These are phyloP conservation scores for Xerocomellus dryophilus DNA, from an alignment of 768 basidiomycete genomes.

Conservation along the genomic window DNA sequence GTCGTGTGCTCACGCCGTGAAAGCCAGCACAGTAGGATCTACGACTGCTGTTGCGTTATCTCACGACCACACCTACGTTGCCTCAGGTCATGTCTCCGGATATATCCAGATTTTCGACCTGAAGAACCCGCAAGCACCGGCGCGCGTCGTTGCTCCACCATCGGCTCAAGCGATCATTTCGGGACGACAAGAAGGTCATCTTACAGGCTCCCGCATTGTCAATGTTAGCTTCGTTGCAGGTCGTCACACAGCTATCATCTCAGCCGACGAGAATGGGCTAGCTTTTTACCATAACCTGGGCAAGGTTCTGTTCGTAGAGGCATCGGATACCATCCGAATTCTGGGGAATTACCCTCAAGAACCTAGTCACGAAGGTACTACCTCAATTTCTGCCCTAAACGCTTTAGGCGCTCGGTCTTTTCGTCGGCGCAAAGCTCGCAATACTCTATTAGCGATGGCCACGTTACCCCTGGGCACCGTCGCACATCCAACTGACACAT, in stretches of 20 bases:
- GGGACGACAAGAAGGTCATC: conserved; percentile 82
- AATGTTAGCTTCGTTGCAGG: conserved; percentile 85
- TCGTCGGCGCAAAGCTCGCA: conserved; percentile 50
- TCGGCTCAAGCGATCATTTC: conserved; percentile 64
- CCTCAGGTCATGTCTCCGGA: conserved; percentile 81
- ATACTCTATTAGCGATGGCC: conserved; percentile 73
- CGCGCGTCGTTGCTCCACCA: conserved; percentile 68
- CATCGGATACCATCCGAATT: conserved; percentile 89
- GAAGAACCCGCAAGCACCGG: conserved; percentile 61
- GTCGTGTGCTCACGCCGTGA: conserved; percentile 22
- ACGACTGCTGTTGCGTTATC: conserved; percentile 91
- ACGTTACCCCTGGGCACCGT: conserved; percentile 78
- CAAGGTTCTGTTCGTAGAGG: conserved; percentile 92
- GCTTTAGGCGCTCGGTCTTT: conserved; percentile 28
- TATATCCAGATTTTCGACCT: conserved; percentile 86
- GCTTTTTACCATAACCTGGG: conserved; percentile 95
- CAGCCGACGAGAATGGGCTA: conserved; percentile 85
- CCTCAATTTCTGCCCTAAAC: conserved; percentile 16
- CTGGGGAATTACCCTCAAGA: conserved; percentile 84
- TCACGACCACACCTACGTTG: conserved; percentile 90
- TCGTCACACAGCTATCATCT: conserved; percentile 89
- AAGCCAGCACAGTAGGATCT: conserved; percentile 63
- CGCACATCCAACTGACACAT: conserved; percentile 72
- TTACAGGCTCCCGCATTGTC: conserved; percentile 74
- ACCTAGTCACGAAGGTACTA: not conserved